Evolutionary conservation across 305 asterid genomes (phyloP), one percentile per base, ranked within the genome.

Genomic region (Fraxinus floribunda): DNA sequence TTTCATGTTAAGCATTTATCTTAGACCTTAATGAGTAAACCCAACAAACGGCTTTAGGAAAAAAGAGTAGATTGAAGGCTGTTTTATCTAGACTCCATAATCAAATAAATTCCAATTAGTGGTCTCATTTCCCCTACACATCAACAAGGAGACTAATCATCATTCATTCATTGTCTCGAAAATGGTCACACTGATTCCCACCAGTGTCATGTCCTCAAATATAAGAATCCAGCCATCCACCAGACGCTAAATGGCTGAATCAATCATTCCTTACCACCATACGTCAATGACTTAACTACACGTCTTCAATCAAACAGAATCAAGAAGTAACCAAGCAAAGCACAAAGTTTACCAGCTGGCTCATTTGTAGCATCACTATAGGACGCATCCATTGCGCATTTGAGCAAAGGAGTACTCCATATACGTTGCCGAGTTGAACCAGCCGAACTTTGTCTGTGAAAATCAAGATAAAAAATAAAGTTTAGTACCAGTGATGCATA

Each of bases 301-400:
- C 11, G 26, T 49, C 74, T 44, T 52, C 35, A 0, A 78, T 80
- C 71, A 52, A 77, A 84, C 64, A 71, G 34, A 62, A 29, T 32
- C 36, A 49, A 44, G 30, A 52, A 16, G 18, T 8, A 30, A 39
- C 85, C 34, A 80, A 39, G 22, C 32, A 82, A 79, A 68, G 3
- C 36, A 72, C 3, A 32, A 76, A 46, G 13, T 13, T 87, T 93
- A 94, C 99, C 96, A 75, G 89, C 85, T 77, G 98, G 87, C 78
- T 86, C 93, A 85, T 90, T 89, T 70, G 86, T 78, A 82, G 89
- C 80, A 89, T 91, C 94, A 60, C 96, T 93, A 83, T 81, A 94
- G 84, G 98, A 91, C 80, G 98, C 97, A 86, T 92, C 98, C 95
- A 93, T 91, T 16, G 98, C 91, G 84, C 95, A 91, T 84, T 90